phyloP scores from a whole-genome alignment of 805 yeast genomes.

The Wickerhamomyces pijperi region DNA sequence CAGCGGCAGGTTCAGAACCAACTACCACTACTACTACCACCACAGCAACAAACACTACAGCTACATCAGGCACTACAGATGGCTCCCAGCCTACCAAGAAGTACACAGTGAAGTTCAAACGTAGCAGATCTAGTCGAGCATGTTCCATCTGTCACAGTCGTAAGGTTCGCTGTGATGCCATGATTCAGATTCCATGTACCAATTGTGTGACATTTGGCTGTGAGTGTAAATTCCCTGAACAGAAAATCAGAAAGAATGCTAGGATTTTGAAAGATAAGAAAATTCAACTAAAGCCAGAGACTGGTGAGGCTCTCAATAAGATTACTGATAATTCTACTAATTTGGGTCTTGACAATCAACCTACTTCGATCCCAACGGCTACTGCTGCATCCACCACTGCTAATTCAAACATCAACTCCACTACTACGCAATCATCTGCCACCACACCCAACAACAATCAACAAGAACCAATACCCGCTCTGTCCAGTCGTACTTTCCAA shows the following conservation, averaged over 20 bases:
- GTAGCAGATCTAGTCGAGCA: conserved; percentile 51
- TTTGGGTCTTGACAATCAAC: too few relatives aligned
- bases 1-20: too few relatives aligned
- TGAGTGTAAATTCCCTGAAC: conserved; percentile 59
- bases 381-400: too few relatives aligned
- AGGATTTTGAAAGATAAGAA: conserved; percentile 14
- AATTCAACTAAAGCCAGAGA: not conserved
- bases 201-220: conserved; percentile 65
- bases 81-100: conserved; percentile 15
- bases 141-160: conserved; percentile 71
- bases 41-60: too few relatives aligned
- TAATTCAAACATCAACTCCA: conserved; percentile 11
- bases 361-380: too few relatives aligned
- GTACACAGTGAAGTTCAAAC: conserved; percentile 34
- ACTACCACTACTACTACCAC: too few relatives aligned
- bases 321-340: too few relatives aligned
- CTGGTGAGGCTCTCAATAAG: not conserved
- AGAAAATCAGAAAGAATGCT: conserved; percentile 31
- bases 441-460: conserved; percentile 15
- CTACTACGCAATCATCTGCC: too few relatives aligned
- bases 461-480: conserved; percentile 23
- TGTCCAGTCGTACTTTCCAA: conserved; percentile 20
- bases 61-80: too few relatives aligned
- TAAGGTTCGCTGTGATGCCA: conserved; percentile 75
- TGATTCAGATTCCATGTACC: conserved; percentile 45